Evolutionary conservation across 1,284 basidiomycete genomes (phyloP), one percentile per base, ranked within the genome.

Genomic region (Meripilus lineatus): DNA sequence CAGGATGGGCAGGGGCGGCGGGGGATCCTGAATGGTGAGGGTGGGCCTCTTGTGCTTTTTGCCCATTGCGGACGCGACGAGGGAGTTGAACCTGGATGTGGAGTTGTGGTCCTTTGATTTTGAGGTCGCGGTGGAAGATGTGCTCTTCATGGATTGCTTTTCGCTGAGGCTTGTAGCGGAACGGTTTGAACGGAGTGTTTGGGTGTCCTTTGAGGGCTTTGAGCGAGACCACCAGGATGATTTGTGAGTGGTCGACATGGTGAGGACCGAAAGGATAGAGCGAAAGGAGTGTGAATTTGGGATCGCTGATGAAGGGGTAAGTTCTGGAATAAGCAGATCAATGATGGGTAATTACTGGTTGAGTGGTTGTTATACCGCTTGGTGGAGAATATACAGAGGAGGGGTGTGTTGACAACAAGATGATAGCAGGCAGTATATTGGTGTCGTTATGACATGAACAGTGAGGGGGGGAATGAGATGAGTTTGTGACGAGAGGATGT

Each of bases 21-120:
- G 70, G 11, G 73, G 71, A 50, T 75, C 70, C 50, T 77, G 72
- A 49, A 80, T 76, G 40, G 76, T 64, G 28, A 80, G 62, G 3
- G 72, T 56, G 0, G 75, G 68, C 54, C 80, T 84, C 65, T 77
- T 84, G 14, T 75, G 65, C 59, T 76, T 83, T 55, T 82, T 68
- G 42, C 81, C 79, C 40, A 84, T 75, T 32, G 75, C 79, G 37
- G 73, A 68, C 13, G 75, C 74, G 32, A 53, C 51, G 20, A 86
- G 59, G 2, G 75, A 70, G 49, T 72, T 77, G 54, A 79, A 68
- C 48, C 68, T 77, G 53, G 71, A 67, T 38, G 51, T 35, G n/a
- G 56, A 37, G 18, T 51, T 30, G 30, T 44, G 44, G 37, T 60
- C 58, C 45, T 55, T 59, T 25, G 44, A 38, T 35, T 49, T 56